These are phyloP conservation scores for Aspergillus sp. DNA, from an alignment of 2,329 filamentous ascomycete species.

Conservation along the genomic window DNA sequence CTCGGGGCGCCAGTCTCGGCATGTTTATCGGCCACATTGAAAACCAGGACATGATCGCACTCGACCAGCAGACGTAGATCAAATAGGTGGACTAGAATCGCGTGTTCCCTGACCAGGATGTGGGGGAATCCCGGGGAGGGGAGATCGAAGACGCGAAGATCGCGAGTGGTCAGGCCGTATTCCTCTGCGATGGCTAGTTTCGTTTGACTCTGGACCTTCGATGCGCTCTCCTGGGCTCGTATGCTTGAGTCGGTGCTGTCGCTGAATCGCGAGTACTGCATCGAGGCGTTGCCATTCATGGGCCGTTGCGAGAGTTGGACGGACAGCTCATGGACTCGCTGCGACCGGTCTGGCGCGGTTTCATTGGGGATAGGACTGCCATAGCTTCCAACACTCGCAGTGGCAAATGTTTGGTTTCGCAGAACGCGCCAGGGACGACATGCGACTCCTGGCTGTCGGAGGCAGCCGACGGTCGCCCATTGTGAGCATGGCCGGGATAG, in stretches of 20 bases:
- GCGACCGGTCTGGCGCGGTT: neutral
- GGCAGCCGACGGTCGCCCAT: neutral
- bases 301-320: neutral
- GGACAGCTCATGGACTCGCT: neutral
- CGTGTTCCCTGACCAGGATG: conserved; percentile 31
- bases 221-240: neutral
- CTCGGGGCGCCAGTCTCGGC: neutral
- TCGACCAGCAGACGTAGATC: conserved; percentile 37
- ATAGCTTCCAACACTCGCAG: neutral
- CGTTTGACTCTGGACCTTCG: neutral
- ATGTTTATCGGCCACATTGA: conserved; percentile 19
- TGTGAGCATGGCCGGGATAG: neutral
- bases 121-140: conserved; percentile 35
- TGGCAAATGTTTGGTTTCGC: neutral
- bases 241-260: neutral
- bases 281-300: neutral
- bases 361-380: no score
- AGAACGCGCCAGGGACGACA: neutral
- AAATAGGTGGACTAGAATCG: conserved; percentile 37
- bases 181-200: conserved; percentile 20
- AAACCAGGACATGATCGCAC: conserved; percentile 29
- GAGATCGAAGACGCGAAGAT: conserved; percentile 35
- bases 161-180: conserved; percentile 28
- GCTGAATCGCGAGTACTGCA: neutral
- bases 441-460: neutral